phyloP scores from a whole-genome alignment of 495 filamentous ascomycete species.

The Xylaria telfairii region DNA sequence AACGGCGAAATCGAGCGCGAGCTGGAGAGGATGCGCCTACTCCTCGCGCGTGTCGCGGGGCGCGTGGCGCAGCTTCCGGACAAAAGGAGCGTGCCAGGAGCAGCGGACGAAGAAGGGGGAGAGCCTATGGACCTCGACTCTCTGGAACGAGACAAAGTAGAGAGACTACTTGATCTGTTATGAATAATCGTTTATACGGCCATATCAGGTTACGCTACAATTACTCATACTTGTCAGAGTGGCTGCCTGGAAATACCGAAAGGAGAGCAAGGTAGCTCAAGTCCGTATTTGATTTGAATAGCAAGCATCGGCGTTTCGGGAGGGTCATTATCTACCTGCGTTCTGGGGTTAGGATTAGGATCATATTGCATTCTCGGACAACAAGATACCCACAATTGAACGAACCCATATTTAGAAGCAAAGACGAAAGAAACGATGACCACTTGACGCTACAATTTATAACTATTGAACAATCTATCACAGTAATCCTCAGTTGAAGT shows the following conservation, averaged over 20 bases:
- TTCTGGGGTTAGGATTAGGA: neutral
- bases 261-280: neutral
- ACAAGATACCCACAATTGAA: too few species aligned
- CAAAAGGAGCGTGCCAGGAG: neutral
- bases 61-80: constrained; percentile 54
- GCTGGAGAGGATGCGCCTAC: constrained; percentile 75
- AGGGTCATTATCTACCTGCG: neutral
- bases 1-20: constrained; percentile 77
- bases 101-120: constrained; percentile 21
- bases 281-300: neutral
- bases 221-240: neutral
- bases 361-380: neutral
- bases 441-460: too few species aligned
- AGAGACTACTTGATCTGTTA: constrained; percentile 45
- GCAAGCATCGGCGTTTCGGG: constrained; percentile 12
- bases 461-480: neutral
- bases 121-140: constrained; percentile 40
- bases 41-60: constrained; percentile 73
- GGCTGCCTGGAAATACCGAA: neutral
- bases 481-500: neutral
- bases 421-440: too few species aligned
- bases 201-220: neutral
- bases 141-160: constrained; percentile 49
- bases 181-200: constrained; percentile 22
- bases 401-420: too few species aligned